These are phyloP conservation scores for Sordariomycetes sp. DNA, from an alignment of 2,329 filamentous ascomycete genomes.

Conservation along the genomic window DNA sequence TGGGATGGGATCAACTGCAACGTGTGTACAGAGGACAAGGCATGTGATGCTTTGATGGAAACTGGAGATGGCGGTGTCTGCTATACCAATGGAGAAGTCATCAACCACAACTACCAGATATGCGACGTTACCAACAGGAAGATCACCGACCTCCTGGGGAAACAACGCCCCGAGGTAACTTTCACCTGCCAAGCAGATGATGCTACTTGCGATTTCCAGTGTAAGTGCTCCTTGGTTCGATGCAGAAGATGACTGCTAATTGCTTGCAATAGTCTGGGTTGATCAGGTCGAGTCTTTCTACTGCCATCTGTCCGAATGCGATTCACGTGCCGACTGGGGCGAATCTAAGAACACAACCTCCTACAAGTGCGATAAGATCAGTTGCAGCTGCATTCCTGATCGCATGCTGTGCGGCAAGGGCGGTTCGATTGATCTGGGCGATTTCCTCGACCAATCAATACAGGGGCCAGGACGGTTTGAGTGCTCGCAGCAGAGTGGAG, in stretches of 20 bases:
- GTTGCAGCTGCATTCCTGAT: constrained; percentile 80
- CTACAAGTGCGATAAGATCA: constrained; percentile 77
- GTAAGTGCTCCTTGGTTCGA: constrained; percentile 34
- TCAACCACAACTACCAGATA: constrained; percentile 95
- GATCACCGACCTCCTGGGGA: constrained; percentile 78
- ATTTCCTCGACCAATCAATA: constrained; percentile 77
- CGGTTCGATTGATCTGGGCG: constrained; percentile 83
- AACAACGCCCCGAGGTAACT: constrained; percentile 83
- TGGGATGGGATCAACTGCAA: constrained; percentile 99
- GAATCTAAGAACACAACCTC: constrained; percentile 68
- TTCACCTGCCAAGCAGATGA: constrained; percentile 77
- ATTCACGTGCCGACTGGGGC: constrained; percentile 59
- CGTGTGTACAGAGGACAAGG: constrained; percentile 75
- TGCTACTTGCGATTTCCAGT: constrained; percentile 87
- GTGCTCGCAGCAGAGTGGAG: constrained; percentile 58
- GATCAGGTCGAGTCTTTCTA: constrained; percentile 93
- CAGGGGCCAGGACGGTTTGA: constrained; percentile 80
- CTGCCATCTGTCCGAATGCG: constrained; percentile 77
- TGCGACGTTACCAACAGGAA: constrained; percentile 96
- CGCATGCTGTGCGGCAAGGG: constrained; percentile 91
- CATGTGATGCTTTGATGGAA: constrained; percentile 83
- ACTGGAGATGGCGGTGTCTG: constrained; percentile 76
- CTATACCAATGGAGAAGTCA: constrained; percentile 81
- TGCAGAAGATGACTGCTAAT: neutral
- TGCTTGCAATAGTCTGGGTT: constrained; percentile 66